Conservation (phyloP, 768 basidiomycete genomes). For the Trametes cubensis region DNA sequence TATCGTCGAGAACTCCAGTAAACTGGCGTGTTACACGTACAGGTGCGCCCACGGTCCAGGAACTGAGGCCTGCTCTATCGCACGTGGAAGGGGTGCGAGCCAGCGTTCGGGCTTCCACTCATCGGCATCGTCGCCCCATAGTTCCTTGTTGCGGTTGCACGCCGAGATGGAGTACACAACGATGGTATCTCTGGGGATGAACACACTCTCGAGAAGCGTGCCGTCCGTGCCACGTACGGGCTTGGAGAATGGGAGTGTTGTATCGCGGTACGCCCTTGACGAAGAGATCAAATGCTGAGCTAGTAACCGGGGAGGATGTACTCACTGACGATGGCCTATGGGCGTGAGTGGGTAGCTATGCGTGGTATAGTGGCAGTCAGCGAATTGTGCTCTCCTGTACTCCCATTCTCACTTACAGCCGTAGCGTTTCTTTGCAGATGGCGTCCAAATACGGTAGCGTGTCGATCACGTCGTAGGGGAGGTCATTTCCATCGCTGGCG, state of each 20-base stretch:
- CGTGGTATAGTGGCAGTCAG: background rate
- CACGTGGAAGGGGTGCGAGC: conserved; percentile 38
- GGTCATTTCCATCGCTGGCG: background rate
- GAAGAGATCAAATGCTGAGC: background rate
- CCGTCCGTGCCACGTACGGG: conserved; percentile 50
- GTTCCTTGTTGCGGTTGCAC: conserved; percentile 50
- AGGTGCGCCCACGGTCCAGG: conserved; percentile 28
- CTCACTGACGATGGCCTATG: conserved; percentile 29
- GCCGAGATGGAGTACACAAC: conserved; percentile 45
- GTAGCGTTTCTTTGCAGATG: conserved; percentile 6
- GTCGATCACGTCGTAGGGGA: background rate
- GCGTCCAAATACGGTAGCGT: conserved; percentile 11
- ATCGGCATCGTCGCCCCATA: conserved; percentile 65
- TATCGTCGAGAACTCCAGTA: background rate
- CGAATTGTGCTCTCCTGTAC: background rate
- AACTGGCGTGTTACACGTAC: conserved; percentile 5
- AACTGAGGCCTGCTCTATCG: conserved; percentile 14
- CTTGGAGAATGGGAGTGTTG: conserved; percentile 55
- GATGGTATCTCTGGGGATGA: conserved; percentile 49
- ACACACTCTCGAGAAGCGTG: conserved; percentile 40
- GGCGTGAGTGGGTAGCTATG: conserved; percentile 48
- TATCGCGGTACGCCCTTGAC: conserved; percentile 49
- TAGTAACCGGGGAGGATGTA: background rate
- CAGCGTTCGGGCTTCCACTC: conserved; percentile 67
- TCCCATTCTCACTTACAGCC: background rate